Conservation (phyloP, 2,329 filamentous ascomycete species). For the Ophiostoma triangulosporum region DNA sequence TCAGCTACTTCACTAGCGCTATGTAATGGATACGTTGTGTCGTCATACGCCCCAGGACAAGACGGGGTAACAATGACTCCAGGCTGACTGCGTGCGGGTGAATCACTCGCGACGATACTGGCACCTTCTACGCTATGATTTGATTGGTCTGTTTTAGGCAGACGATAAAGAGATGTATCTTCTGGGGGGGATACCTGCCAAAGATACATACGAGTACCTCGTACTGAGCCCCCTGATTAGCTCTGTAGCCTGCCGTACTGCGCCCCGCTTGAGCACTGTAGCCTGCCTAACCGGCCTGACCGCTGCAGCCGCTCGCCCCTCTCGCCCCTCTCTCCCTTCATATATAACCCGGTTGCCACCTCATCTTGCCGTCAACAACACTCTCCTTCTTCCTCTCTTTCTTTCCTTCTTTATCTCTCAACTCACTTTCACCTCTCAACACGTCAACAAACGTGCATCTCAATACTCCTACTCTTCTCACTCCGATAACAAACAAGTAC, state of each 20-base stretch:
- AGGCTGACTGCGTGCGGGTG: conserved; percentile 1
- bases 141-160: conserved; percentile 8
- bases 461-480: conserved; percentile 11
- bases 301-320: conserved; percentile 1
- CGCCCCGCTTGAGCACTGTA: too few relatives aligned
- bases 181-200: too few relatives aligned
- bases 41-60: conserved; percentile 5
- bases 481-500: conserved; percentile 5
- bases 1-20: conserved; percentile 2
- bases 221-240: conserved; percentile 10
- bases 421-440: conserved; percentile 12
- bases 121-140: conserved; percentile 10
- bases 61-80: conserved; percentile 7
- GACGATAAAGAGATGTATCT: not conserved
- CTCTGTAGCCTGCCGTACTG: not conserved
- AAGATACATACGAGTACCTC: not conserved
- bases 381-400: conserved; percentile 1
- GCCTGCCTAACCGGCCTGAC: too few relatives aligned
- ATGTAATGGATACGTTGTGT: conserved; percentile 9
- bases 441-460: conserved; percentile 11
- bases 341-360: conserved; percentile 7
- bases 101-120: conserved; percentile 7
- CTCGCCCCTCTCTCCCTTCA: conserved; percentile 1
- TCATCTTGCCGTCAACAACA: conserved; percentile 8
- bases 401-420: conserved; percentile 14